Percentiles rank a stretch among this genome's conserved stretches.
Evolutionary conservation across 1,284 basidiomycete species (phyloP).

Genomic region (Xerocomus amazonicus): DNA sequence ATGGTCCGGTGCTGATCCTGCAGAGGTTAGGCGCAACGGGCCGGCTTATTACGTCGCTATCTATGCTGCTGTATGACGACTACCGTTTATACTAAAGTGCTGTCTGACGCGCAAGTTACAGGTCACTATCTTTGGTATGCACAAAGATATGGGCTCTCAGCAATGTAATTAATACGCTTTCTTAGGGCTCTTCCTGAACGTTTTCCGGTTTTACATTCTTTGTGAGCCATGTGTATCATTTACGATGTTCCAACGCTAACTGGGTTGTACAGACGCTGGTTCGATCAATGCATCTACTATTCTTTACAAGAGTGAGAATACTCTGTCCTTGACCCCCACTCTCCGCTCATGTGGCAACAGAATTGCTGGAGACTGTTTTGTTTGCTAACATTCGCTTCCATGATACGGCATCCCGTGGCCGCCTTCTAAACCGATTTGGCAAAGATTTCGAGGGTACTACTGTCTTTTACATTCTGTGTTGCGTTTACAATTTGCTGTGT

Average conservation of each 20-base stretch:
- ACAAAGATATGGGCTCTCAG: not conserved
- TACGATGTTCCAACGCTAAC: conserved; percentile 10
- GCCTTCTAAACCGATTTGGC: conserved; percentile 85
- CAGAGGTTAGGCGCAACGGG: conserved; percentile 39
- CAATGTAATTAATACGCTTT: conserved; percentile 5
- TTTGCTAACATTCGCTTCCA: conserved; percentile 93
- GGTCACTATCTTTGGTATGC: conserved; percentile 42
- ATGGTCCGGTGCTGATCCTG: conserved; percentile 58
- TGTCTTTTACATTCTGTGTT: not conserved
- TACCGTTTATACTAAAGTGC: not conserved
- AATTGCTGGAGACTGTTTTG: conserved; percentile 78
- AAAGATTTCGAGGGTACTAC: conserved; percentile 87
- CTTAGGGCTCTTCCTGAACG: conserved; percentile 60
- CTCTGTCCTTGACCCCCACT: not conserved
- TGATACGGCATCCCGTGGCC: conserved; percentile 85
- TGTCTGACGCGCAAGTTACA: conserved; percentile 19
- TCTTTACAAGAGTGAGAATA: conserved; percentile 63
- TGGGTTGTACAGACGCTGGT: conserved; percentile 47
- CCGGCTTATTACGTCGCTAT: conserved; percentile 74
- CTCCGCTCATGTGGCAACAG: conserved; percentile 34
- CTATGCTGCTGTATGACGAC: conserved; percentile 60
- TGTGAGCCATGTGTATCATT: conserved; percentile 40
- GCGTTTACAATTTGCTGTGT: not conserved
- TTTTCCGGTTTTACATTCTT: conserved; percentile 63
- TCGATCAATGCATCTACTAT: conserved; percentile 67